phyloP scores from a whole-genome alignment of 352 stramenopile species.

The Phytophthora agathidicida region DNA sequence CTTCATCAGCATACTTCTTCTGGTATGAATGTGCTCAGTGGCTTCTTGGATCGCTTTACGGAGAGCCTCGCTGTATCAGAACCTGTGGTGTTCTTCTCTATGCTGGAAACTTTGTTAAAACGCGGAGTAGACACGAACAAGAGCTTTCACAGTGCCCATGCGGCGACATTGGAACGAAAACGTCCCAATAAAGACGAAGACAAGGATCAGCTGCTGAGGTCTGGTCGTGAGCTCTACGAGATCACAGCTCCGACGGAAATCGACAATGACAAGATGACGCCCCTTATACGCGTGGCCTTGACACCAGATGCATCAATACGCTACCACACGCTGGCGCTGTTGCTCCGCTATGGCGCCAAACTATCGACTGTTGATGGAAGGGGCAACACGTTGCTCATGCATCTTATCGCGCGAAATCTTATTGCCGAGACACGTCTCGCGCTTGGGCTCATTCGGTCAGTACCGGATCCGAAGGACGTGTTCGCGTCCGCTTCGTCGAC shows the following conservation, averaged over 20 bases:
- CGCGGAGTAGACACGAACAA: conserved; percentile 56
- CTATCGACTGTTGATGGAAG: conserved; percentile 48
- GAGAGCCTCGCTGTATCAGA: conserved; percentile 25
- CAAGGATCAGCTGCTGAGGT: conserved; percentile 20
- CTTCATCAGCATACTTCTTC: conserved; percentile 32
- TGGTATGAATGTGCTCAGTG: conserved; percentile 56
- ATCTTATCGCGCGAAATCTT: conserved; percentile 61
- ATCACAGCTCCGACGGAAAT: conserved; percentile 43
- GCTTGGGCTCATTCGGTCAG: conserved; percentile 48
- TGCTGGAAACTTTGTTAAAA: conserved; percentile 63
- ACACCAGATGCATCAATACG: conserved; percentile 31
- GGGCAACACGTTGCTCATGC: conserved; percentile 69
- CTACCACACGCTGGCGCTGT: conserved; percentile 47
- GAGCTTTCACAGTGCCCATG: conserved; percentile 39
- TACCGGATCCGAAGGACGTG: conserved; percentile 45
- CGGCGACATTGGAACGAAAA: conserved; percentile 12
- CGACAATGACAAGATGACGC: conserved; percentile 35
- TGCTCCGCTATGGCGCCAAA: conserved; percentile 70
- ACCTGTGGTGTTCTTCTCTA: conserved; percentile 36
- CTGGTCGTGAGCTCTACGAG: conserved; percentile 43
- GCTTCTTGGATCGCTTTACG: conserved; percentile 65
- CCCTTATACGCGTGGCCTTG: conserved; percentile 57
- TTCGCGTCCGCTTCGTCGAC: conserved; percentile 33
- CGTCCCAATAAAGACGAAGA: not conserved
- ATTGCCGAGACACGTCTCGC: conserved; percentile 47